Evolutionary conservation across 441 rosid genomes (phyloP).

Genomic region (Theobroma grandiflorum): DNA sequence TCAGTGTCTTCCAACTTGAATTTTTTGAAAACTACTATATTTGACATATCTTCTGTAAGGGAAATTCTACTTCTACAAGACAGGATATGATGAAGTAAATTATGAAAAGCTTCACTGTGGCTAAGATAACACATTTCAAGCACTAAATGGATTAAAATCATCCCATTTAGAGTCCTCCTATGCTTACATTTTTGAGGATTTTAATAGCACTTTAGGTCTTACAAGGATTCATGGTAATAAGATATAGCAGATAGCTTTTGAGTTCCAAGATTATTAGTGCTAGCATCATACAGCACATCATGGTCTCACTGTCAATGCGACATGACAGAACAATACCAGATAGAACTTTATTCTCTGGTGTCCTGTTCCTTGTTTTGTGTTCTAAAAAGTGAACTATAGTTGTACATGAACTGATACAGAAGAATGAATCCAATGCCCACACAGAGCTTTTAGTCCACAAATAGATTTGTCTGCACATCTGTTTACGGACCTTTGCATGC

Average conservation of each 20-base stretch:
- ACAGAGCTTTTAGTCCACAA: slow-evolving; percentile 1
- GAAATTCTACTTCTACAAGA: background rate
- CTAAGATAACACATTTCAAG: slow-evolving; percentile 7
- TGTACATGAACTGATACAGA: background rate
- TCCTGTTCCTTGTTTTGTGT: background rate
- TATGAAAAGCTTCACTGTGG: background rate
- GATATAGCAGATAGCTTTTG: background rate
- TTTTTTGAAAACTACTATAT: background rate
- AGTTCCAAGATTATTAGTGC: background rate
- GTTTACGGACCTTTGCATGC: background rate
- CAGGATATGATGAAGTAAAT: background rate
- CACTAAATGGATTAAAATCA: slow-evolving; percentile 4
- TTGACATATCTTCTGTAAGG: background rate
- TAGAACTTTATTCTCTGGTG: background rate
- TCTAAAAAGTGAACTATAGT: background rate
- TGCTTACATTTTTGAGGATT: slow-evolving; percentile 16
- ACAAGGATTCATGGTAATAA: slow-evolving; percentile 5
- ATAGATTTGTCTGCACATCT: background rate
- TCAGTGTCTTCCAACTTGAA: background rate
- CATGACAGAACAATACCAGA: slow-evolving; percentile 9
- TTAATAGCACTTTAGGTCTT: background rate
- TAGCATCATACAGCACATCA: background rate
- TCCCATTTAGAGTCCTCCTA: background rate
- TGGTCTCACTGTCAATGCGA: background rate
- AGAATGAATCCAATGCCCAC: slow-evolving; percentile 3